Evolutionary conservation across 805 yeast species (phyloP).

Genomic region (Maudiozyma barnettii): DNA sequence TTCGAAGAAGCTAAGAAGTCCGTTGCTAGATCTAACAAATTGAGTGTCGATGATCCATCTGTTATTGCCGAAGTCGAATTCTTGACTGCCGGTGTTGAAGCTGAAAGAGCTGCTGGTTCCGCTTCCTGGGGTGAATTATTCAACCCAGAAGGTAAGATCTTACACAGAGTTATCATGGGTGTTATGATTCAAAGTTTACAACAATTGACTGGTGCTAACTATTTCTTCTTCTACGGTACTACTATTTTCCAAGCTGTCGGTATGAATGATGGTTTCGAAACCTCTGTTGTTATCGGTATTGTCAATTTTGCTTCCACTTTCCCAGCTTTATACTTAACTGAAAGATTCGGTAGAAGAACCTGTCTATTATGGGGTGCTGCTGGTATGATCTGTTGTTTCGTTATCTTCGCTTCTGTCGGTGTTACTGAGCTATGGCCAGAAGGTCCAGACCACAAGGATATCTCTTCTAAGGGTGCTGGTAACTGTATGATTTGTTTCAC

Average conservation of each 20-base stretch:
- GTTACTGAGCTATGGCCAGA: constrained; percentile 32
- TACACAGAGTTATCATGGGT: constrained; percentile 40
- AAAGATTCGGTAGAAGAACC: constrained; percentile 41
- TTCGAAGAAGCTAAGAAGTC: constrained; percentile 46
- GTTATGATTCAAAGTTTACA: constrained; percentile 46
- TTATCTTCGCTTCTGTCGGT: constrained; percentile 47
- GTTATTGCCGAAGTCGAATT: constrained; percentile 48
- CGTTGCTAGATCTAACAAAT: constrained; percentile 49
- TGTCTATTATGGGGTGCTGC: constrained; percentile 37
- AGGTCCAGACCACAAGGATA: constrained; percentile 38
- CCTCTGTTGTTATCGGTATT: constrained; percentile 45
- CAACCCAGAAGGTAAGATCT: constrained; percentile 57
- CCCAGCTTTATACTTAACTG: constrained; percentile 38
- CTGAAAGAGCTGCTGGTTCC: constrained; percentile 50
- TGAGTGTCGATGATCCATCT: constrained; percentile 43
- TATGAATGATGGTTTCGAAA: constrained; percentile 43
- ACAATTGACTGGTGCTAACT: constrained; percentile 54
- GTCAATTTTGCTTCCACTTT: constrained; percentile 49
- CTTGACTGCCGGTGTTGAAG: constrained; percentile 51
- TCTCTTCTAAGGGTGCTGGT: constrained; percentile 48
- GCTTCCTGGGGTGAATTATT: constrained; percentile 59
- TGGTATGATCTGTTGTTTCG: constrained; percentile 36
- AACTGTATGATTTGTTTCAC: constrained; percentile 58
- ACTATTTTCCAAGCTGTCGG: constrained; percentile 51
- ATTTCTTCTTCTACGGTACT: constrained; percentile 55